Percentiles rank a stretch among this genome's conserved stretches.
Conservation (phyloP, 2,329 filamentous ascomycete genomes). For the Colletotrichum endophyticum region DNA sequence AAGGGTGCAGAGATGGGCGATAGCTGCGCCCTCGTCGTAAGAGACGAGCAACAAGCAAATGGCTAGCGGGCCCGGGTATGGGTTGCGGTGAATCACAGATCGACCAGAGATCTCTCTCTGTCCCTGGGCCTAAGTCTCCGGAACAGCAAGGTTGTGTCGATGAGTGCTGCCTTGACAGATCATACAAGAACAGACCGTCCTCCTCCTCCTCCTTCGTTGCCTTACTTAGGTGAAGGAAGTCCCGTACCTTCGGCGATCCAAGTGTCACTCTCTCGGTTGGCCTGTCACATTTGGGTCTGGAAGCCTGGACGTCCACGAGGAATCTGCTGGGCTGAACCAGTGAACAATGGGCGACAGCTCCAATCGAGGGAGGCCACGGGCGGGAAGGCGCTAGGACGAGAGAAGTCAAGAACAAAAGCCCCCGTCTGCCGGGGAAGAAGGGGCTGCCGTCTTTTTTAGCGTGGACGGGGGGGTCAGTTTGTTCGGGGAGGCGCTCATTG, state of each 20-base stretch:
- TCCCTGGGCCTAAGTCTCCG: neutral
- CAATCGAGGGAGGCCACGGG: slow-evolving; percentile 15
- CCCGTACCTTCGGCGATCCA: neutral
- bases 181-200: neutral
- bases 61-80: neutral
- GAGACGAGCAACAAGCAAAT: neutral
- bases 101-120: neutral
- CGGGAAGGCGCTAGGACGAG: slow-evolving; percentile 12
- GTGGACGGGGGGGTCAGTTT: slow-evolving; percentile 4
- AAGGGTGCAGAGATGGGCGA: neutral
- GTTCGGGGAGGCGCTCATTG: neutral
- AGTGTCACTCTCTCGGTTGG: neutral
- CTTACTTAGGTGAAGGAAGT: neutral
- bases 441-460: slow-evolving; percentile 11
- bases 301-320: neutral
- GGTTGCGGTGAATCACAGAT: neutral
- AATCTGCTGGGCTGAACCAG: slow-evolving; percentile 8
- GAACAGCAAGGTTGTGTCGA: neutral
- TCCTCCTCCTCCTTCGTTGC: neutral
- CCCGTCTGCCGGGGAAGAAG: neutral
- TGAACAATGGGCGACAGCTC: neutral
- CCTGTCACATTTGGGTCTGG: neutral
- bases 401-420: neutral
- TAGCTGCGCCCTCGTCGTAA: neutral
- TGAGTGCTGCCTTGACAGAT: neutral